Conservation (phyloP, 345 rosid species). For the Eucalyptus globulus region DNA sequence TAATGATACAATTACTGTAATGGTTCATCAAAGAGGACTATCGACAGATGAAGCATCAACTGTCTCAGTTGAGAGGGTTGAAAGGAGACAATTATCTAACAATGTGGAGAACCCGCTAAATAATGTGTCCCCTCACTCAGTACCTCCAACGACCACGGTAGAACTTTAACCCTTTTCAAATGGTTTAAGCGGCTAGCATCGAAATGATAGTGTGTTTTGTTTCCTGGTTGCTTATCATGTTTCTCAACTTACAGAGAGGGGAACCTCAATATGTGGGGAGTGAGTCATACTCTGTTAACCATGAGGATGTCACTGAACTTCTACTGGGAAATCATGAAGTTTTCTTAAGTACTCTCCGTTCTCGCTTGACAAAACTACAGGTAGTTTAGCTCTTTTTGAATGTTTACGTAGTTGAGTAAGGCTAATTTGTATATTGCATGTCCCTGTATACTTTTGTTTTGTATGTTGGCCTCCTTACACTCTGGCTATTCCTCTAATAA, state of each 20-base stretch:
- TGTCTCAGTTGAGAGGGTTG: slow-evolving; percentile 57
- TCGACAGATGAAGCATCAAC: not conserved
- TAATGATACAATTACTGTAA: not conserved
- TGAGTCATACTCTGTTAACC: slow-evolving; percentile 14
- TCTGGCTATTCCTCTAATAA: not conserved
- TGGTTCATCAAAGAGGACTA: not conserved
- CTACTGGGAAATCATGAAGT: slow-evolving; percentile 67
- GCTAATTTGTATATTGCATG: not conserved
- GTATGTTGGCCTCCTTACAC: not conserved
- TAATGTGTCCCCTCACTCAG: not conserved
- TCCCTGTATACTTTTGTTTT: not conserved
- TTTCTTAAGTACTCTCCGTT: slow-evolving; percentile 63
- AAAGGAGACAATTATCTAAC: not conserved
- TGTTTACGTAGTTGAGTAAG: not conserved
- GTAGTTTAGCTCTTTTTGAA: slow-evolving; percentile 15
- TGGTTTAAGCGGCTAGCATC: not conserved
- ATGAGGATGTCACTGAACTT: slow-evolving; percentile 34
- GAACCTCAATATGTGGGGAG: not conserved
- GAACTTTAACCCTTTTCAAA: not conserved
- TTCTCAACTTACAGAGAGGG: not conserved
- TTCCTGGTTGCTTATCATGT: not conserved
- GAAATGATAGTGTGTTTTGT: not conserved
- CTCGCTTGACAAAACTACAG: slow-evolving; percentile 90
- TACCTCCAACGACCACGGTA: not conserved
- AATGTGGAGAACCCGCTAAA: not conserved